These are phyloP conservation scores for Dimocarpus longan DNA, from an alignment of 345 rosid species.

Conservation along the genomic window DNA sequence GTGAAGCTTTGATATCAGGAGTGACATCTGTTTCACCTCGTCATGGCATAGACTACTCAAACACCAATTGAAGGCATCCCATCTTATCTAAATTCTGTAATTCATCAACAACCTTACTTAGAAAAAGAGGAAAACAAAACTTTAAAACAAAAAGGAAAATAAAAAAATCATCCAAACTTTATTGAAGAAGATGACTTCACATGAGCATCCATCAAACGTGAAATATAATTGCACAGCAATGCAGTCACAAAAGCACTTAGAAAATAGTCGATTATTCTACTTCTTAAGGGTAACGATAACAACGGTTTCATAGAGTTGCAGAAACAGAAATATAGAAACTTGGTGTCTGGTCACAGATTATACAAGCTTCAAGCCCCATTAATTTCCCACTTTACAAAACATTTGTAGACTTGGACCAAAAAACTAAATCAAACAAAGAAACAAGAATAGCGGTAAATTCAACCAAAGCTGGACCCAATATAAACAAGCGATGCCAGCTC, in stretches of 20 bases:
- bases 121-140: conserved; percentile 17
- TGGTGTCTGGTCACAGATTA: conserved; percentile 7
- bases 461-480: conserved; percentile 25
- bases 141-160: conserved; percentile 16
- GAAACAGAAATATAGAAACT: conserved; percentile 4
- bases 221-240: not conserved
- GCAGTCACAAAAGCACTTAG: not conserved
- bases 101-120: conserved; percentile 37
- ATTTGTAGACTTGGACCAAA: conserved; percentile 23
- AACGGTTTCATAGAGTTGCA: not conserved
- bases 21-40: conserved; percentile 31
- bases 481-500: conserved; percentile 25
- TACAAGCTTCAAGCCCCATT: conserved; percentile 13
- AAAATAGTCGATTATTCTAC: not conserved
- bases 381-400: conserved; percentile 27
- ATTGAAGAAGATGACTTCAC: conserved; percentile 1
- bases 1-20: conserved; percentile 20
- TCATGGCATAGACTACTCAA: conserved; percentile 34
- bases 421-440: conserved; percentile 13
- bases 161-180: conserved; percentile 21
- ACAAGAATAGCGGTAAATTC: conserved; percentile 14
- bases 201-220: not conserved
- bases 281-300: not conserved
- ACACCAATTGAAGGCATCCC: conserved; percentile 37
- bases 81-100: conserved; percentile 46